A percentile compares a stretch with the other conserved stretches of the same genome.
Evolutionary conservation across 805 yeast genomes (phyloP).

Genomic region (Kuraishia cidri): DNA sequence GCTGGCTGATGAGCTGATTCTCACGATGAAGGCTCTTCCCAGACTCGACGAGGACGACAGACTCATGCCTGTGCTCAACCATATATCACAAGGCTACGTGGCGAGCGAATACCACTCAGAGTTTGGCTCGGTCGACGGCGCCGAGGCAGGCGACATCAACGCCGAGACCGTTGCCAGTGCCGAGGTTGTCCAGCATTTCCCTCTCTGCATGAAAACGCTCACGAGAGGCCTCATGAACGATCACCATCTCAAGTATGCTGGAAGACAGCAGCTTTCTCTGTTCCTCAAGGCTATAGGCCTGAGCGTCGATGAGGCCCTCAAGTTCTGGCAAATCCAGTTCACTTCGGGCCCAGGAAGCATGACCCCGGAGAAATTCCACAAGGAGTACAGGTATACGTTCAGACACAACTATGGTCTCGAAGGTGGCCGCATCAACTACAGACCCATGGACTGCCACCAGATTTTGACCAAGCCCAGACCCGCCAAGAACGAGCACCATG

Average conservation of each 20-base stretch:
- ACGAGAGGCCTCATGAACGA: conserved; percentile 49
- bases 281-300: conserved; percentile 90
- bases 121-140: conserved; percentile 13
- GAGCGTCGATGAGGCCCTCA: conserved; percentile 76
- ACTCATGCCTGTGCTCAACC: conserved; percentile 72
- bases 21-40: conserved; percentile 72
- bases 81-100: conserved; percentile 66
- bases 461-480: conserved; percentile 71
- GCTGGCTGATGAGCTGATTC: conserved; percentile 41
- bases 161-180: conserved; percentile 50
- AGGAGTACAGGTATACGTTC: conserved; percentile 82
- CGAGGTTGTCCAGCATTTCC: conserved; percentile 57
- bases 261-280: conserved; percentile 77
- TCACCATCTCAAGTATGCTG: conserved; percentile 74
- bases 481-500: conserved; percentile 62
- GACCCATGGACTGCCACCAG: conserved; percentile 78
- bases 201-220: conserved; percentile 69
- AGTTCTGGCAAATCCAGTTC: conserved; percentile 76
- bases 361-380: conserved; percentile 68
- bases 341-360: conserved; percentile 39
- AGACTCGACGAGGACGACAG: conserved; percentile 89
- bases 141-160: conserved; percentile 39
- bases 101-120: conserved; percentile 31
- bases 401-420: conserved; percentile 88
- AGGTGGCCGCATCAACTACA: conserved; percentile 80